Evolutionary conservation across 225 moss, liverwort and hornwort species (phyloP), one percentile per base, ranked within the genome.

Genomic region (Pleurozium schreberi): DNA sequence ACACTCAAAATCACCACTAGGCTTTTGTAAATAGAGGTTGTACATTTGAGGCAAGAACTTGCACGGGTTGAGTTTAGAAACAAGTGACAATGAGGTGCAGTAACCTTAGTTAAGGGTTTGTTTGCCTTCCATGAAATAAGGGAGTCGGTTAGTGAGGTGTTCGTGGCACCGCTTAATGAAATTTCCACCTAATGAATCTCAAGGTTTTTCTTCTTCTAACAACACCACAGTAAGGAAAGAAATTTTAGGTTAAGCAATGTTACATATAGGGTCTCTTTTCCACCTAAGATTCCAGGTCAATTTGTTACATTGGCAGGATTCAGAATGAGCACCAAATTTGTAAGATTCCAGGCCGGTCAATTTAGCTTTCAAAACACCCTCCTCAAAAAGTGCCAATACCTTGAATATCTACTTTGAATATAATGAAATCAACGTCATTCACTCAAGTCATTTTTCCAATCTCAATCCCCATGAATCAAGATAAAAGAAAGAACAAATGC

Each of bases 81-180:
- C 4, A 36, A 36, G 36, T 76, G 23, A 23, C 36, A 16, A 57
- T 16, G 2, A n/a, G 1, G n/a, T 78, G n/a, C 4, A n/a, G 0
- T 6, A 11, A 38, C 17, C 26, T n/a, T 17, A 57, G 4, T n/a
- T 17, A 1, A 36, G 10, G 38, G 1, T 15, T 10, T 9, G 1
- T 77, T 25, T 25, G 55, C 14, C 38, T 77, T 10, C 9, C 1
- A 38, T 25, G 15, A 36, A 53, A 36, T 15, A 53, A 23, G 10
- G 38, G 14, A 23, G 2, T 36, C 0, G 0, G 3, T 47, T 3
- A 20, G 75, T 50, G 34, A 0, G 0, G 4, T 19, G 50, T 50
- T 12, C 1, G 0, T 34, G 9, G 8, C 34, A 42, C 15, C 17
- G 22, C 15, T 53, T 53, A 6, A 8, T 25, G 15, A 53, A 52